Evolutionary conservation across 2,329 filamentous ascomycete genomes (phyloP).

Genomic region (Fusarium austroafricanum): DNA sequence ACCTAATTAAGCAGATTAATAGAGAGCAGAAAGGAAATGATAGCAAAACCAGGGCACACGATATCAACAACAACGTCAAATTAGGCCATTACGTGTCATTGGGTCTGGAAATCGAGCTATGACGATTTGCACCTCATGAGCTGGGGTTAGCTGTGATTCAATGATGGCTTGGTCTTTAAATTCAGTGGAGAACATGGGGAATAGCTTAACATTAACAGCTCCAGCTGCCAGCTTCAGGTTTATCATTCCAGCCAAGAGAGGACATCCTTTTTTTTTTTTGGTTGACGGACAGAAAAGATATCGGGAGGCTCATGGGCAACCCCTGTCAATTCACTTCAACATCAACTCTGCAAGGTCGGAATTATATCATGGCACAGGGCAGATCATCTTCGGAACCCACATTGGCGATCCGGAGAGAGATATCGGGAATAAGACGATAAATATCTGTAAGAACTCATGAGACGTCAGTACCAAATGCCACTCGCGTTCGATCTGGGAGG

Average conservation of each 20-base stretch:
- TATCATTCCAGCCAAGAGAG: constrained; percentile 41
- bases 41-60: constrained; percentile 28
- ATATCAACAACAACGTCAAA: constrained; percentile 10
- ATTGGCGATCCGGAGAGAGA: constrained; percentile 20
- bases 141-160: constrained; percentile 22
- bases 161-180: constrained; percentile 31
- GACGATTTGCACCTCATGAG: constrained; percentile 28
- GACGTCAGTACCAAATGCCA: constrained; percentile 1
- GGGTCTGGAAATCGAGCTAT: constrained; percentile 12
- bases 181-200: constrained; percentile 36
- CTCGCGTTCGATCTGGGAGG: constrained; percentile 1
- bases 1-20: constrained; percentile 10
- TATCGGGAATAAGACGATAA: constrained; percentile 23
- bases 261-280: constrained; percentile 31
- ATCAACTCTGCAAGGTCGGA: constrained; percentile 4
- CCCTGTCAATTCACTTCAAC: constrained; percentile 20
- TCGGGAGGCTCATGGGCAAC: constrained; percentile 21
- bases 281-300: constrained; percentile 6
- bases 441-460: constrained; percentile 1
- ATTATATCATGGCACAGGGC: constrained; percentile 28
- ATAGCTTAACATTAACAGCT: constrained; percentile 15
- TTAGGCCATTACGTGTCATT: constrained; percentile 38
- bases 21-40: constrained; percentile 10
- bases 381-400: constrained; percentile 34
- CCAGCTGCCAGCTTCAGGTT: constrained; percentile 7